These are phyloP conservation scores for Cyclaneusma minus DNA, from an alignment of 2,329 filamentous ascomycete genomes.

Conservation along the genomic window DNA sequence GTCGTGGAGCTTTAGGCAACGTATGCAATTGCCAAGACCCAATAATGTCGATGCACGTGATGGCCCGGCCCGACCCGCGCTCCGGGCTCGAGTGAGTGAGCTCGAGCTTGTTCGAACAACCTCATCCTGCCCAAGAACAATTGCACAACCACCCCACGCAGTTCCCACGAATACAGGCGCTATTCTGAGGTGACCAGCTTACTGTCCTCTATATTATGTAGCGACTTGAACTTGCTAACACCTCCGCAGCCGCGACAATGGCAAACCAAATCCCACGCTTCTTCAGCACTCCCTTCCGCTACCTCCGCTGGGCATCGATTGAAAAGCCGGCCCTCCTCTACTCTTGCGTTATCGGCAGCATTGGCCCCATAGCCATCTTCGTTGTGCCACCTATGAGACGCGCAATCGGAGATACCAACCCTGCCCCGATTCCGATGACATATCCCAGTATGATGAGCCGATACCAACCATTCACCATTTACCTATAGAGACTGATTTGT, in stretches of 20 bases:
- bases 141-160: no score
- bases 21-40: constrained; percentile 18
- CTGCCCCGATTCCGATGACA: constrained; percentile 64
- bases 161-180: no score
- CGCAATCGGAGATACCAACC: constrained; percentile 57
- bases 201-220: no score
- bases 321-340: constrained; percentile 88
- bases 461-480: neutral
- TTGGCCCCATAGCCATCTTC: constrained; percentile 57
- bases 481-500: neutral
- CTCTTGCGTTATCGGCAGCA: constrained; percentile 57
- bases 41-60: no score
- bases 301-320: constrained; percentile 76
- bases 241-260: constrained; percentile 45
- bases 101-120: no score
- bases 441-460: constrained; percentile 70
- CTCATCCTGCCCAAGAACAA: no score
- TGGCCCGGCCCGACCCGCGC: no score
- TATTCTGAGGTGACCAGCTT: no score
- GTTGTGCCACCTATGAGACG: constrained; percentile 60
- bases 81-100: no score
- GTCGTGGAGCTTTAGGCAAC: constrained; percentile 18
- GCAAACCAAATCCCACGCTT: constrained; percentile 52
- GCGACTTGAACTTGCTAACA: no score
- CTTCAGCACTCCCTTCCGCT: constrained; percentile 70